Evolutionary conservation across 2,329 filamentous ascomycete species (phyloP).

Genomic region (Rhynchosporium secalis): DNA sequence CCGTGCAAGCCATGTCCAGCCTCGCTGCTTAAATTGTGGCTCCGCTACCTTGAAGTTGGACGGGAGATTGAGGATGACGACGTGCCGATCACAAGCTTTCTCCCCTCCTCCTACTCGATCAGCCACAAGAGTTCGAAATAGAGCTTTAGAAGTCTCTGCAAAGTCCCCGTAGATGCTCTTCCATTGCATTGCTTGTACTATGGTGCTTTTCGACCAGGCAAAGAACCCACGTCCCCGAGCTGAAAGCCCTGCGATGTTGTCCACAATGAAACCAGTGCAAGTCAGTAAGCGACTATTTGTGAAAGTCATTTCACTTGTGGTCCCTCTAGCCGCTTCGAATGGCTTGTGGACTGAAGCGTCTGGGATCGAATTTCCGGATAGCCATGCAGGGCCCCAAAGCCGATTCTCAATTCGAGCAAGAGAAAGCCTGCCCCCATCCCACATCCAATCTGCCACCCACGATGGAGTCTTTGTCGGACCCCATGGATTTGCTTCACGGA

Average conservation of each 20-base stretch:
- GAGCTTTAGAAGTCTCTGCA: slow-evolving; percentile 11
- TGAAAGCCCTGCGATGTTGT: slow-evolving; percentile 18
- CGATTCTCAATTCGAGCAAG: neutral
- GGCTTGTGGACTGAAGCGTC: neutral
- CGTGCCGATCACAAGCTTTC: slow-evolving; percentile 6
- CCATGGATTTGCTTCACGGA: slow-evolving; percentile 27
- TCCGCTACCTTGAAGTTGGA: slow-evolving; percentile 7
- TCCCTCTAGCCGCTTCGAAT: slow-evolving; percentile 18
- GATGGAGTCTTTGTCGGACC: slow-evolving; percentile 13
- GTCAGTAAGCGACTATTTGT: slow-evolving; percentile 15
- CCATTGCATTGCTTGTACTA: slow-evolving; percentile 11
- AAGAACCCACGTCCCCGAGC: slow-evolving; percentile 24
- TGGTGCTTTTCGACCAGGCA: slow-evolving; percentile 17
- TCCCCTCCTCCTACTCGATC: slow-evolving; percentile 18
- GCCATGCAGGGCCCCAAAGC: slow-evolving; percentile 22
- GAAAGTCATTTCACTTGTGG: slow-evolving; percentile 7
- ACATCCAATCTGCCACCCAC: slow-evolving; percentile 28
- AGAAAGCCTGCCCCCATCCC: slow-evolving; percentile 16
- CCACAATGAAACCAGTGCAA: slow-evolving; percentile 24
- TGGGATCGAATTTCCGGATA: neutral
- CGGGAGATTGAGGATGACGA: slow-evolving; percentile 20
- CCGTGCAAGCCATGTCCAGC: slow-evolving; percentile 20
- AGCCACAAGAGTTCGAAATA: slow-evolving; percentile 20
- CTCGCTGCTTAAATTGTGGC: slow-evolving; percentile 15
- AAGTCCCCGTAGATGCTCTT: slow-evolving; percentile 16